Percentiles rank a stretch among this genome's conserved stretches.
Conservation (phyloP, 176 grass and related monocot genomes). For the Echinochloa phyllopogon region DNA sequence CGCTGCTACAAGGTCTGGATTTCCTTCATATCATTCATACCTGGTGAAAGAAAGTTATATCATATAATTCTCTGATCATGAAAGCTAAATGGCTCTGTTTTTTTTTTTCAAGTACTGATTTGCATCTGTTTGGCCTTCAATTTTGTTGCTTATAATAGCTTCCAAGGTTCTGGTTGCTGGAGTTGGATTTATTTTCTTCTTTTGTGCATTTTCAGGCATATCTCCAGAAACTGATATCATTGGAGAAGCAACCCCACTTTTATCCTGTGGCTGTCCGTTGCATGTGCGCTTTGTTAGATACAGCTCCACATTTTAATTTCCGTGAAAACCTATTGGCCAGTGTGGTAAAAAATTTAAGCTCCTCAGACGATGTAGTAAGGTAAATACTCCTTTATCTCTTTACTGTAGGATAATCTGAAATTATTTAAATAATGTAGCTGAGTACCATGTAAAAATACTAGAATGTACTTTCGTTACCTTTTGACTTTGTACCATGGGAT, state of each 20-base stretch:
- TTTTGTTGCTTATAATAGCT: slow-evolving; percentile 13
- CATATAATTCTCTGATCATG: neutral
- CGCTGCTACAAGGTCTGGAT: slow-evolving; percentile 79
- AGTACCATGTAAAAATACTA: neutral
- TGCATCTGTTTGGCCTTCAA: neutral
- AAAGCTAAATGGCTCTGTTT: neutral
- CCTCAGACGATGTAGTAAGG: slow-evolving; percentile 83
- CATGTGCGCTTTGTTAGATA: slow-evolving; percentile 79
- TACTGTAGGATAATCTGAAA: slow-evolving; percentile 11
- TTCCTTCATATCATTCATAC: neutral
- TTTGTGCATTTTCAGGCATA: slow-evolving; percentile 68
- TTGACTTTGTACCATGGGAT: neutral
- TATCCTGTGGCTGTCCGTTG: slow-evolving; percentile 73
- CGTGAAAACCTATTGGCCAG: slow-evolving; percentile 75
- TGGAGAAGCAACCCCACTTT: slow-evolving; percentile 73
- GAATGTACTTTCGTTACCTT: neutral
- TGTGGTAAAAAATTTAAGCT: slow-evolving; percentile 88
- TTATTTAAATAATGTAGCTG: neutral
- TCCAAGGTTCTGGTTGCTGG: slow-evolving; percentile 22
- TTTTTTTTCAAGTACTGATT: neutral
- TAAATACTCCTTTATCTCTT: slow-evolving; percentile 16
- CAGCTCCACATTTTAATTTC: slow-evolving; percentile 90
- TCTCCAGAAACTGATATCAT: slow-evolving; percentile 67
- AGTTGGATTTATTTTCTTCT: slow-evolving; percentile 6
- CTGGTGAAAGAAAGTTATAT: neutral